These are phyloP conservation scores for Phyllosticta ampelicida DNA, from an alignment of 2,329 filamentous ascomycete species.

Conservation along the genomic window DNA sequence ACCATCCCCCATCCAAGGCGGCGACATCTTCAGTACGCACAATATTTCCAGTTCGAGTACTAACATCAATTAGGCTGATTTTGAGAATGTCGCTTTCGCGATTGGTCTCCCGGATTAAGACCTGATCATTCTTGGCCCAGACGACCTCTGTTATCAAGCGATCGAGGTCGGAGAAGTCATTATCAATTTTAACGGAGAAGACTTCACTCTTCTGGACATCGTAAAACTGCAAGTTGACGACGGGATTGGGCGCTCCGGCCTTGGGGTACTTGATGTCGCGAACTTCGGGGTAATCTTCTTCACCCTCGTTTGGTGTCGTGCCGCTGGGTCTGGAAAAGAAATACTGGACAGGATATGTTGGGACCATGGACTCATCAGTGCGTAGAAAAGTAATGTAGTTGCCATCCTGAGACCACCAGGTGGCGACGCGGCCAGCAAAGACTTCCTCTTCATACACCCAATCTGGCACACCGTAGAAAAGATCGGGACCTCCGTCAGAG, in stretches of 20 bases:
- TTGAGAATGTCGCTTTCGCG: conserved; percentile 86
- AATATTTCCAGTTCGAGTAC: conserved; percentile 60
- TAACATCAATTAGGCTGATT: conserved; percentile 74
- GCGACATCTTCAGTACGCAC: conserved; percentile 71
- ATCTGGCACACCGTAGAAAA: conserved; percentile 93
- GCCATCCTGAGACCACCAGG: conserved; percentile 92
- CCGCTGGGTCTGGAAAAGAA: conserved; percentile 82
- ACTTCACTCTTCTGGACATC: conserved; percentile 66
- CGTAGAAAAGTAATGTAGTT: conserved; percentile 83
- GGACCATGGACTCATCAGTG: conserved; percentile 86
- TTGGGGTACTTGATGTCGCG: conserved; percentile 95
- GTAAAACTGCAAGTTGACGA: conserved; percentile 81
- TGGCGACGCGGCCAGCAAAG: conserved; percentile 66
- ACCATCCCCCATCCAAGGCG: conserved; percentile 90
- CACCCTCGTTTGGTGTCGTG: conserved; percentile 51
- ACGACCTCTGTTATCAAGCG: conserved; percentile 86
- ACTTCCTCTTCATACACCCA: conserved; percentile 95
- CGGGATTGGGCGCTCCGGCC: conserved; percentile 83
- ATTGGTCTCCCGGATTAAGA: conserved; percentile 86
- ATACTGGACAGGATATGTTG: conserved; percentile 87
- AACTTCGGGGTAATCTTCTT: conserved; percentile 85
- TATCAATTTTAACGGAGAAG: conserved; percentile 68
- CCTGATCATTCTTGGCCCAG: conserved; percentile 72
- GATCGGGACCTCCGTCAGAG: conserved; percentile 70
- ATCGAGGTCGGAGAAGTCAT: conserved; percentile 69